Evolutionary conservation across 192 early-diverging fungal genomes (phyloP).

Genomic region (Coemansia javaensis): DNA sequence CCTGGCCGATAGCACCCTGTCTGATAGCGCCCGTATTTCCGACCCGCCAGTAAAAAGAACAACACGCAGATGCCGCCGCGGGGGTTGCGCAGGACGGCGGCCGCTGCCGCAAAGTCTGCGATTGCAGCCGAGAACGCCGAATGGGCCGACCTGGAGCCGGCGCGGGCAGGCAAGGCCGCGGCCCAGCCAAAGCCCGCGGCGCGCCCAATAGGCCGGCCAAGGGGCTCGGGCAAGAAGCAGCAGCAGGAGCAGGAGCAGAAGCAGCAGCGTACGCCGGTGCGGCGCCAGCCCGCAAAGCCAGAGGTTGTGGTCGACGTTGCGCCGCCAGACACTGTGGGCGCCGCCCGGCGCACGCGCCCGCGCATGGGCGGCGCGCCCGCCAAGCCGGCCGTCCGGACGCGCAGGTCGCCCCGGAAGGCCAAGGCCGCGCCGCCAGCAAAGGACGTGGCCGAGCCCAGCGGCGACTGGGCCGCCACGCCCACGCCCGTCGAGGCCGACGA

Average conservation of each 20-base stretch:
- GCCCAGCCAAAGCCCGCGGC: not conserved
- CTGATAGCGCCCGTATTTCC: too few relatives aligned
- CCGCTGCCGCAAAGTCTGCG: slow-evolving; percentile 5
- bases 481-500: too few relatives aligned
- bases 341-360: slow-evolving; percentile 15
- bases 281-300: not conserved
- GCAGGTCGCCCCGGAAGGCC: slow-evolving; percentile 10
- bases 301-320: slow-evolving; percentile 1
- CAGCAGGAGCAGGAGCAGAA: not conserved
- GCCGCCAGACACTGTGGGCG: slow-evolving; percentile 25
- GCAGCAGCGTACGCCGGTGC: not conserved
- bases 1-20: not conserved
- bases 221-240: not conserved
- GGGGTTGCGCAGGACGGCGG: slow-evolving; percentile 6
- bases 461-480: too few relatives aligned
- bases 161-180: not conserved
- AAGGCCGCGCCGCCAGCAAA: not conserved
- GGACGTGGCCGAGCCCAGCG: too few relatives aligned
- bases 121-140: slow-evolving; percentile 3
- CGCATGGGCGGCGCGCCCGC: not conserved
- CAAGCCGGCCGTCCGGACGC: slow-evolving; percentile 3
- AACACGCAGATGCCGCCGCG: slow-evolving; percentile 35
- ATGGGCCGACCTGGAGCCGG: not conserved
- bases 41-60: too few relatives aligned
- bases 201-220: not conserved